Percentiles rank a stretch among this genome's conserved stretches.
Evolutionary conservation across 2,329 filamentous ascomycete genomes (phyloP).

Genomic region (Amesomyces nigricolor): DNA sequence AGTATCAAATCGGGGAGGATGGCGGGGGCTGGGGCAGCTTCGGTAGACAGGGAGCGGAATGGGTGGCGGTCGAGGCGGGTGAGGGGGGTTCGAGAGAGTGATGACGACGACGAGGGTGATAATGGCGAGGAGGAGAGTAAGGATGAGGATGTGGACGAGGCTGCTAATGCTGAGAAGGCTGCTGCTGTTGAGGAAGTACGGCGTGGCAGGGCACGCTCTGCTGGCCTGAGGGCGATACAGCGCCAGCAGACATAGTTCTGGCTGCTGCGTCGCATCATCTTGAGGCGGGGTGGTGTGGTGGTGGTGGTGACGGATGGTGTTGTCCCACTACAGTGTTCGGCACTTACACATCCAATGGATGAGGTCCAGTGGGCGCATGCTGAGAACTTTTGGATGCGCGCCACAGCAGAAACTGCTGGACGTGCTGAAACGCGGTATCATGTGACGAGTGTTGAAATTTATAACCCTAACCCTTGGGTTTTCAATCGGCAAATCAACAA

Average conservation of each 20-base stretch:
- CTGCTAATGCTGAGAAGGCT: slow-evolving; percentile 1
- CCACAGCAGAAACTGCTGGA: neutral
- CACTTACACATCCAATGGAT: neutral
- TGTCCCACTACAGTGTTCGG: neutral
- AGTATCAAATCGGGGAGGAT: neutral
- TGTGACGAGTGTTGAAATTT: slow-evolving; percentile 5
- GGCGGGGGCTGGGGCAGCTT: neutral
- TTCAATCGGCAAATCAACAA: too few species aligned
- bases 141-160: neutral
- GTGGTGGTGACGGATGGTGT: neutral
- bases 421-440: slow-evolving; percentile 18
- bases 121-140: neutral
- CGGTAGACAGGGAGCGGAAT: slow-evolving; percentile 9
- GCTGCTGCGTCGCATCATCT: slow-evolving; percentile 23
- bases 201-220: slow-evolving; percentile 4
- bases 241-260: slow-evolving; percentile 27
- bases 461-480: slow-evolving; percentile 18
- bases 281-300: neutral
- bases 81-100: neutral
- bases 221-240: slow-evolving; percentile 20
- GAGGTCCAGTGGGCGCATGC: neutral
- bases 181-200: neutral
- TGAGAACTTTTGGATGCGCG: slow-evolving; percentile 14
- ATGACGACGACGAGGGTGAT: neutral
- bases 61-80: neutral